phyloP scores from a whole-genome alignment of 257 asterid genomes.

The Solanum etuberosum region DNA sequence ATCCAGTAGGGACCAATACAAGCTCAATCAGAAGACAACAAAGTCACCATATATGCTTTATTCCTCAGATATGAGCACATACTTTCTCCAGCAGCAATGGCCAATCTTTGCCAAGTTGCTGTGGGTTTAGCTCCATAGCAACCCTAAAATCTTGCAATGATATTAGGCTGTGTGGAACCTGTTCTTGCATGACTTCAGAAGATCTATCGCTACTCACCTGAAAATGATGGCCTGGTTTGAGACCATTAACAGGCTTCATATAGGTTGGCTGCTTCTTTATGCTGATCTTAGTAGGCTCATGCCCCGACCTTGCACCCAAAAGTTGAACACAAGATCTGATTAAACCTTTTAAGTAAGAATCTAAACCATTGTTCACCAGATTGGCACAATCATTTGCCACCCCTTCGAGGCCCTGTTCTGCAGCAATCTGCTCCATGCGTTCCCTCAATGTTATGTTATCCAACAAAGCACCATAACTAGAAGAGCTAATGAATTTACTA shows the following conservation, averaged over 20 bases:
- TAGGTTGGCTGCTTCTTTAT: constrained; percentile 20
- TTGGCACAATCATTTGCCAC: constrained; percentile 59
- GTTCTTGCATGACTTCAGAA: constrained; percentile 33
- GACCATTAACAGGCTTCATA: constrained; percentile 50
- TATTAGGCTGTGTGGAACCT: constrained; percentile 15
- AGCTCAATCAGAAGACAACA: constrained; percentile 16
- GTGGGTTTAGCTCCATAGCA: constrained; percentile 81
- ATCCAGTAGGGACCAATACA: constrained; percentile 18
- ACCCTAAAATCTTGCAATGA: constrained; percentile 70
- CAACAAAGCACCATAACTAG: constrained; percentile 38
- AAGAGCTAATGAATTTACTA: constrained; percentile 30
- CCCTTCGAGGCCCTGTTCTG: constrained; percentile 57
- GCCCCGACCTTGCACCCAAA: constrained; percentile 42
- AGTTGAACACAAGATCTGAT: constrained; percentile 53
- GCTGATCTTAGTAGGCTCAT: constrained; percentile 20
- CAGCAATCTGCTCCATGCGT: constrained; percentile 69
- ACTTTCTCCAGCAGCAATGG: constrained; percentile 71
- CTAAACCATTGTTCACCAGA: constrained; percentile 55
- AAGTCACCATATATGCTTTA: constrained; percentile 11
- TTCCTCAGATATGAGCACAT: constrained; percentile 52
- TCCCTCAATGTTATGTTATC: constrained; percentile 43
- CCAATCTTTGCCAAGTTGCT: constrained; percentile 85
- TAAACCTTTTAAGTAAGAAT: constrained; percentile 58
- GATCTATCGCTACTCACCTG: constrained; percentile 34
- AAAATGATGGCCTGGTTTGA: constrained; percentile 47